Evolutionary conservation across 352 stramenopile species (phyloP), one percentile per base, ranked within the genome.

Genomic region (Globisporangium barbulae): DNA sequence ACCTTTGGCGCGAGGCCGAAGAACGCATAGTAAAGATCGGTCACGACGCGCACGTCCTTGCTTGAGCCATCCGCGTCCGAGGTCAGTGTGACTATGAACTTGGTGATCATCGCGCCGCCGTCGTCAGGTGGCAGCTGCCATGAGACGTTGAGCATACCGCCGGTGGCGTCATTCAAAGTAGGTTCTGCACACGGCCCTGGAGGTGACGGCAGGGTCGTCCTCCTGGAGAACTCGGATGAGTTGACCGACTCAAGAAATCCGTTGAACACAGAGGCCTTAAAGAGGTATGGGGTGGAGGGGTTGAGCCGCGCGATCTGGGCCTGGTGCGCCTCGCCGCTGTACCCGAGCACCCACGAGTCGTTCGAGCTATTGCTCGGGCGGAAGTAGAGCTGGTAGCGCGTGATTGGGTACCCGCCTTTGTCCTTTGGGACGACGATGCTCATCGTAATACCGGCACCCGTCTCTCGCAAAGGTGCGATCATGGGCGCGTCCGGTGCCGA

Each of bases 381-480:
- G 48, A 72, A 85, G 56, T 85, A 87, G 0, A 90, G 39, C 13
- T 53, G 53, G 64, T 82, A 85, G 2, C 31, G 61, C 9, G 61
- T 59, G 22, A 89, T 86, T 4, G 56, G 39, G 13, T 67, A 49
- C 19, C 80, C 80, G 6, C 80, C 80, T 19, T 67, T 82, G 42
- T 89, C 80, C 25, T 76, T 68, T 3, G 78, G 78, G 53, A 83
- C 69, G 35, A 79, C 45, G 1, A 89, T 52, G 6, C 22, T 69
- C 54, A 89, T 52, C 7, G 74, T 78, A 33, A 89, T 79, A 0
- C 80, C 80, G 21, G 78, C 80, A 0, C 80, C 80, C 4, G 80
- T 87, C 37, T 64, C 61, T 41, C 57, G 70, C 31, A 61, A 58
- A 6, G 59, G 50, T 8, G 48, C 63, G 9, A 86, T 47, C 13